phyloP scores from a whole-genome alignment of 768 basidiomycete genomes.

The Pleurotus tuber-regium region DNA sequence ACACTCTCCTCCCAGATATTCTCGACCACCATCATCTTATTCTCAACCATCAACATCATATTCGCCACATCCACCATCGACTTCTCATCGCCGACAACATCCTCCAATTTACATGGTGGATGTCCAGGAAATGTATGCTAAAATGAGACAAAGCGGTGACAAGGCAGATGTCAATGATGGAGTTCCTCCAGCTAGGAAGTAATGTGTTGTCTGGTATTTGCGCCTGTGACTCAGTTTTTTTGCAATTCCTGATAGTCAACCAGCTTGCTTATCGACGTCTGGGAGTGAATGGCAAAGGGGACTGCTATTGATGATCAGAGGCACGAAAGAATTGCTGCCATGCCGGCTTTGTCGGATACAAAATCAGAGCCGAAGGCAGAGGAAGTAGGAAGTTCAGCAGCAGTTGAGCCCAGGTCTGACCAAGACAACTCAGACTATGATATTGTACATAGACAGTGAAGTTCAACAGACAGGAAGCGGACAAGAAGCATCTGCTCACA shows the following conservation, averaged over 20 bases:
- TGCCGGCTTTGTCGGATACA: too few relatives aligned
- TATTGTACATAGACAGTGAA: neutral
- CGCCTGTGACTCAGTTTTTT: neutral
- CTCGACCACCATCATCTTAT: neutral
- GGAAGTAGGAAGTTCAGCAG: too few relatives aligned
- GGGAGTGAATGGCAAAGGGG: neutral
- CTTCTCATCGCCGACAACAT: neutral
- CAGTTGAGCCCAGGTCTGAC: too few relatives aligned
- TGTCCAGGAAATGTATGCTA: neutral
- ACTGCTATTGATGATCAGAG: neutral
- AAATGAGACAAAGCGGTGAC: neutral
- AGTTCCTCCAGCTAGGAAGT: neutral
- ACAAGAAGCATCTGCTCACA: neutral
- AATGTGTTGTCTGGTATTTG: neutral
- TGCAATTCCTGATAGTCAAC: neutral
- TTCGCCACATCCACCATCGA: neutral
- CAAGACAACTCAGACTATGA: neutral
- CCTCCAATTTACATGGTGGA: slow-evolving; percentile 1
- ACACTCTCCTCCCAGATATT: neutral
- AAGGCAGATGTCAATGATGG: neutral
- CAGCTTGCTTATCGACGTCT: neutral
- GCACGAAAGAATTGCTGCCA: too few relatives aligned
- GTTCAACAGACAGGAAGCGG: neutral
- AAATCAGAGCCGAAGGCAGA: too few relatives aligned
- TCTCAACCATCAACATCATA: neutral